A percentile compares a stretch with the other conserved stretches of the same genome.
phyloP scores from a whole-genome alignment of 163 green algal species.

The Trebouxiophyceae sp. region DNA sequence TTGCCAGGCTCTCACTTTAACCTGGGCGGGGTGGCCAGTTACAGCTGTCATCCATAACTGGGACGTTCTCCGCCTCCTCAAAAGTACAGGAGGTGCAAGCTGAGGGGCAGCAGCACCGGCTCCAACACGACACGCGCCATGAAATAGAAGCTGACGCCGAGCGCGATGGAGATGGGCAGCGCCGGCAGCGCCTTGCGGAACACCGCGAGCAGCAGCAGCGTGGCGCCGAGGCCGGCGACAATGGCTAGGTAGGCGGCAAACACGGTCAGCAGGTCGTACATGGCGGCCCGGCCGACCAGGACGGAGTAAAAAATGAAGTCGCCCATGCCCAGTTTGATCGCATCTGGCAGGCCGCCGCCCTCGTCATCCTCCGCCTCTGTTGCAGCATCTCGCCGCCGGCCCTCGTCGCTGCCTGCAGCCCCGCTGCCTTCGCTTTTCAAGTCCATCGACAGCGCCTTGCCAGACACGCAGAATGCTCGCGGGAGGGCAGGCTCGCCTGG shows the following conservation, averaged over 20 bases:
- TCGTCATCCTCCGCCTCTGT: constrained; percentile 4
- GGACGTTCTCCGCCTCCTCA: too few relatives aligned
- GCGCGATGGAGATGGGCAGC: constrained; percentile 90
- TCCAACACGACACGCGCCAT: constrained; percentile 65
- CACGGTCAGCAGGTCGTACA: constrained; percentile 93
- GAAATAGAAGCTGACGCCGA: constrained; percentile 91
- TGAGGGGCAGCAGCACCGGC: constrained; percentile 54
- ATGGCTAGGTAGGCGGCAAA: constrained; percentile 85
- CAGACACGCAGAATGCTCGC: too few relatives aligned
- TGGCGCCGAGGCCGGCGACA: constrained; percentile 78
- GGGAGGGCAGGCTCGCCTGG: too few relatives aligned
- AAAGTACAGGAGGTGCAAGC: constrained; percentile 40
- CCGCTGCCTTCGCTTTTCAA: too few relatives aligned
- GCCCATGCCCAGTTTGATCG: constrained; percentile 90
- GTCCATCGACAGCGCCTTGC: too few relatives aligned
- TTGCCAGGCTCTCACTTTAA: too few relatives aligned
- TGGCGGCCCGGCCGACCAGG: constrained; percentile 83
- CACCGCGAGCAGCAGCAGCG: constrained; percentile 82
- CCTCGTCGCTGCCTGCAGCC: neutral
- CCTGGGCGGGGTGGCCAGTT: too few relatives aligned
- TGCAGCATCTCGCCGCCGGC: neutral
- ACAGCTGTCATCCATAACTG: too few relatives aligned
- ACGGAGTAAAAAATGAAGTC: constrained; percentile 99
- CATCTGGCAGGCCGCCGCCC: constrained; percentile 45
- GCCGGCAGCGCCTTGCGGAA: constrained; percentile 79